Conservation (phyloP, 768 basidiomycete genomes). For the Lactarius quietus region DNA sequence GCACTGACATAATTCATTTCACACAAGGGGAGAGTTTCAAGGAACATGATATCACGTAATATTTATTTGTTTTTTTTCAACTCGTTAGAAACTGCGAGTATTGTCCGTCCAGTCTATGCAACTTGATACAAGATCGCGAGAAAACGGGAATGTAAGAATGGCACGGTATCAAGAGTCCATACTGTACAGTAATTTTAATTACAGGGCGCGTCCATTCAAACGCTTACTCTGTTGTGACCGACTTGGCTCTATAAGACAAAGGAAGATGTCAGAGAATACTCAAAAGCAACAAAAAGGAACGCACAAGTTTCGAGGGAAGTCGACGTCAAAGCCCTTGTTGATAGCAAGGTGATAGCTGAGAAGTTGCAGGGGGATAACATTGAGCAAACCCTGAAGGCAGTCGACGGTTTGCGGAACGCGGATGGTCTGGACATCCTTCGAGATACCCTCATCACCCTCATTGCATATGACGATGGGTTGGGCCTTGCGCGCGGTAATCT, state of each 20-base stretch:
- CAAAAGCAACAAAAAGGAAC: slow-evolving; percentile 32
- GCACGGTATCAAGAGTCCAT: slow-evolving; percentile 10
- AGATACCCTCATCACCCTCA: slow-evolving; percentile 81
- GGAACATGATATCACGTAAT: no score
- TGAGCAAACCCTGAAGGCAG: slow-evolving; percentile 90
- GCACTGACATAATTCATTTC: no score
- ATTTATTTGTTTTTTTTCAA: no score
- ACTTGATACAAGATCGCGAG: slow-evolving; percentile 18
- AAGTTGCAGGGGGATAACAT: slow-evolving; percentile 94
- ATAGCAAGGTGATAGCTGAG: slow-evolving; percentile 96
- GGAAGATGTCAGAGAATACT: slow-evolving; percentile 5
- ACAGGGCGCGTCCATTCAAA: background rate
- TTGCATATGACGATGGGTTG: slow-evolving; percentile 95
- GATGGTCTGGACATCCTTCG: slow-evolving; percentile 76
- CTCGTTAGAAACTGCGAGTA: background rate
- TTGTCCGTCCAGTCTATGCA: slow-evolving; percentile 1
- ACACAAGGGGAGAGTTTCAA: no score
- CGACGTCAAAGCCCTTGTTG: slow-evolving; percentile 94
- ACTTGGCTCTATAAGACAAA: slow-evolving; percentile 32
- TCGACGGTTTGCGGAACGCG: slow-evolving; percentile 94
- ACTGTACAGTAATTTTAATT: slow-evolving; percentile 15
- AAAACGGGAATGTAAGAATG: background rate
- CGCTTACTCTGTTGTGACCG: slow-evolving; percentile 35
- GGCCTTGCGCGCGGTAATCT: slow-evolving; percentile 97
- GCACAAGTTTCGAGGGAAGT: slow-evolving; percentile 95